Percentiles rank a stretch among this genome's conserved stretches.
Evolutionary conservation across 1,139 yeast genomes (phyloP).

Genomic region (Torulaspora pretoriensis): DNA sequence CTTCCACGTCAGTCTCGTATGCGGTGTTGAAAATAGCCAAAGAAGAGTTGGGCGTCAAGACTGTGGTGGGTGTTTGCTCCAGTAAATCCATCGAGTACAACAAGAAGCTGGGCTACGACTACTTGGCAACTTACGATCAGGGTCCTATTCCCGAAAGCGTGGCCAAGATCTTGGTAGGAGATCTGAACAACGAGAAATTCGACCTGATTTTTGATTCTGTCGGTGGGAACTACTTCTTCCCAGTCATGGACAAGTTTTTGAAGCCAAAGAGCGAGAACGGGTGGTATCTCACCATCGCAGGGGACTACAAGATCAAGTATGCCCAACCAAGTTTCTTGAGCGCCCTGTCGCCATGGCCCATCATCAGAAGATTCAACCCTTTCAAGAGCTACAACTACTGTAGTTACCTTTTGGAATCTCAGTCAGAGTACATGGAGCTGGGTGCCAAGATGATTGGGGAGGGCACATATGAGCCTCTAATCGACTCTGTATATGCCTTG

Average conservation of each 20-base stretch:
- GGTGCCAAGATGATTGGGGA: constrained; percentile 41
- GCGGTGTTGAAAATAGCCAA: constrained; percentile 33
- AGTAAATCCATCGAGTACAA: constrained; percentile 42
- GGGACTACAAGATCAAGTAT: constrained; percentile 42
- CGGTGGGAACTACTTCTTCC: constrained; percentile 43
- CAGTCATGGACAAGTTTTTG: constrained; percentile 38
- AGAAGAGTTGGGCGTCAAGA: constrained; percentile 27
- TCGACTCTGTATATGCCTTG: constrained; percentile 53
- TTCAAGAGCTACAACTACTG: constrained; percentile 38
- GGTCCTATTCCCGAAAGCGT: constrained; percentile 35
- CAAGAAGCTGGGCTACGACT: constrained; percentile 49
- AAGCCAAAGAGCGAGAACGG: constrained; percentile 42
- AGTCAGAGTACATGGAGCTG: constrained; percentile 34
- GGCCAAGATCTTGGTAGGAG: constrained; percentile 35
- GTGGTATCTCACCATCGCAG: constrained; percentile 49
- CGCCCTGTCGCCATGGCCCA: constrained; percentile 27
- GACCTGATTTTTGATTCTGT: constrained; percentile 48
- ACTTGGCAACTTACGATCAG: constrained; percentile 48
- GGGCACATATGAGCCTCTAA: constrained; percentile 42
- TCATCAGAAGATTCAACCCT: constrained; percentile 66
- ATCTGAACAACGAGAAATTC: constrained; percentile 39
- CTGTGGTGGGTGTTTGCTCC: constrained; percentile 45
- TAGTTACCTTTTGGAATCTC: constrained; percentile 22
- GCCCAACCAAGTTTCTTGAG: constrained; percentile 9
- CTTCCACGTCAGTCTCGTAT: constrained; percentile 33